Evolutionary conservation across 352 stramenopile species (phyloP).

Genomic region (Phytopythium litorale): DNA sequence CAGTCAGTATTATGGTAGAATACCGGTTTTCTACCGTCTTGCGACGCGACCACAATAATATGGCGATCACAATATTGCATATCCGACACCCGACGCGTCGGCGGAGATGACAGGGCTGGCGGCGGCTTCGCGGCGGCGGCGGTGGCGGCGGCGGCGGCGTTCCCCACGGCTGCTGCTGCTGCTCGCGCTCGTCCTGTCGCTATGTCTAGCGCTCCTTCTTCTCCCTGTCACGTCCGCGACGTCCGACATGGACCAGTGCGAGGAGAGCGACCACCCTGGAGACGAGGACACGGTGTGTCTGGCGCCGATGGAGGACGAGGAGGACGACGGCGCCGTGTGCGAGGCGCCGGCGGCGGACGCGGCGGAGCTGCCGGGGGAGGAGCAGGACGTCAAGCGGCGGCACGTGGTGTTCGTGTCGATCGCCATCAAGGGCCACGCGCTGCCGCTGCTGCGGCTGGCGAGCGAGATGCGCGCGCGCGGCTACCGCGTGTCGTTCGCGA

Average conservation of each 20-base stretch:
- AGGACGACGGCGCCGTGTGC: slow-evolving; percentile 4
- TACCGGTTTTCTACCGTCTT: not conserved
- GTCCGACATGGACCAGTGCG: slow-evolving; percentile 3
- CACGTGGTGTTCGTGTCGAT: slow-evolving; percentile 83
- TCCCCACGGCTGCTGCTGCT: not conserved
- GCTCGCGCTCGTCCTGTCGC: not conserved
- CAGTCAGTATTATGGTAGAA: not conserved
- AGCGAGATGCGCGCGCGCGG: slow-evolving; percentile 66
- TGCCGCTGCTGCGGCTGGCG: slow-evolving; percentile 72
- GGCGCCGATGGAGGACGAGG: not conserved
- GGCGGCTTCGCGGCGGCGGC: not conserved
- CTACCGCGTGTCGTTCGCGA: slow-evolving; percentile 80
- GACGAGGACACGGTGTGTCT: slow-evolving; percentile 5
- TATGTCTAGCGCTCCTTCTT: not conserved
- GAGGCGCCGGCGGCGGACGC: not conserved
- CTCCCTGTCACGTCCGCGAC: not conserved
- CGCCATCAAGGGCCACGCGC: slow-evolving; percentile 75
- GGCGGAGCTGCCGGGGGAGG: not conserved
- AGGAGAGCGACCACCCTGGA: not conserved
- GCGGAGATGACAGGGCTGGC: no score
- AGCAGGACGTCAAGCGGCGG: slow-evolving; percentile 18
- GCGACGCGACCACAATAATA: not conserved
- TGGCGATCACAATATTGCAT: not conserved
- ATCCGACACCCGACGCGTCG: no score
- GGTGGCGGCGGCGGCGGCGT: not conserved